Conservation (phyloP, 1,284 basidiomycete species). For the Coriolopsis trogii region DNA sequence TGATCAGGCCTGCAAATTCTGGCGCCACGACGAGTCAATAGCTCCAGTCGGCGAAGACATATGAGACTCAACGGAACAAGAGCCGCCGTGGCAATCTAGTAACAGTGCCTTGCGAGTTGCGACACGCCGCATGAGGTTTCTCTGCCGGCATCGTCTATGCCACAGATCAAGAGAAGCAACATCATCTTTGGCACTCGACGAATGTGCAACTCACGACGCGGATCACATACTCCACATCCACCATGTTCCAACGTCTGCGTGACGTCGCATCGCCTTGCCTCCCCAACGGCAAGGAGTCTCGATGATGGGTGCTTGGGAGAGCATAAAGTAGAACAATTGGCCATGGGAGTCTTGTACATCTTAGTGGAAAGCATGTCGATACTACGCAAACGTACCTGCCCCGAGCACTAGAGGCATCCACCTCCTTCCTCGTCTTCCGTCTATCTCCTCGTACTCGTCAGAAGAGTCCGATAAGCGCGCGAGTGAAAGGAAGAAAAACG, state of each 20-base stretch:
- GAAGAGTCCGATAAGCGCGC: too few relatives aligned
- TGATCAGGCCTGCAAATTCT: not conserved
- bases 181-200: conserved; percentile 21
- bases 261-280: conserved; percentile 2
- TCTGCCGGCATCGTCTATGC: too few relatives aligned
- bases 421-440: not conserved
- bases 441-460: too few relatives aligned
- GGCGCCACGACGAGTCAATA: not conserved
- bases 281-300: conserved; percentile 9
- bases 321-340: conserved; percentile 22
- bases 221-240: conserved; percentile 4
- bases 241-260: not conserved
- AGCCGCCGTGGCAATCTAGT: not conserved
- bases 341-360: conserved; percentile 32
- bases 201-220: conserved; percentile 36
- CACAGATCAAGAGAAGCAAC: conserved; percentile 6
- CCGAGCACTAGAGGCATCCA: conserved; percentile 24
- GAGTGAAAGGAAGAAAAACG: not conserved
- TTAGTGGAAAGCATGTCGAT: conserved; percentile 32
- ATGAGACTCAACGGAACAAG: conserved; percentile 1
- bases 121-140: too few relatives aligned
- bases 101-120: too few relatives aligned
- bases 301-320: conserved; percentile 11
- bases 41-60: not conserved
- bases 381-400: conserved; percentile 38